These are phyloP conservation scores for Hydrangea macrophylla DNA, from an alignment of 148 eudicot species.

Conservation along the genomic window DNA sequence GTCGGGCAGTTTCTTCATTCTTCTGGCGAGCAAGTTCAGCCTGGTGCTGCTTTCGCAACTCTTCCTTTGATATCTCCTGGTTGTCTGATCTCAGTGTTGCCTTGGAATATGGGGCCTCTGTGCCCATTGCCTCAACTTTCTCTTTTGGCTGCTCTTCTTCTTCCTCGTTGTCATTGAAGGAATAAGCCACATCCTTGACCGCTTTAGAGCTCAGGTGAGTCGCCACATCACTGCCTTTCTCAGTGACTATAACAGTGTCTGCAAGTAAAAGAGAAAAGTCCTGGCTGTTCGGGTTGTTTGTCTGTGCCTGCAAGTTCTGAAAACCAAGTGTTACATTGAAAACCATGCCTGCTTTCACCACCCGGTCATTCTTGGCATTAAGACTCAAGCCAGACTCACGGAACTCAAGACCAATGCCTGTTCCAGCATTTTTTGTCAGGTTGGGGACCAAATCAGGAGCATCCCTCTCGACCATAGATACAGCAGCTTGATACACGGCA, in stretches of 20 bases:
- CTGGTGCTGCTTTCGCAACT: constrained; percentile 82
- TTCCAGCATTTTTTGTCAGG: constrained; percentile 86
- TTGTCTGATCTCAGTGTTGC: constrained; percentile 88
- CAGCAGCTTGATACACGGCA: constrained; percentile 63
- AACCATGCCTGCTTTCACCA: constrained; percentile 73
- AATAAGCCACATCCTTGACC: constrained; percentile 78
- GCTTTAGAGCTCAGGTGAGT: constrained; percentile 63
- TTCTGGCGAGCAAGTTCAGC: constrained; percentile 93
- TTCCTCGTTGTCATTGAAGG: constrained; percentile 76
- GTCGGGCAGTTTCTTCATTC: constrained; percentile 90
- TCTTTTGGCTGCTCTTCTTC: constrained; percentile 45
- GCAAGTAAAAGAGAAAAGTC: constrained; percentile 73
- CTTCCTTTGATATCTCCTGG: constrained; percentile 79
- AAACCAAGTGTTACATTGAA: constrained; percentile 84
- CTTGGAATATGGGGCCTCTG: constrained; percentile 45
- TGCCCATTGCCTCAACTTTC: constrained; percentile 32
- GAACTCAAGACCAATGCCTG: constrained; percentile 90
- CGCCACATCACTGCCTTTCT: constrained; percentile 45
- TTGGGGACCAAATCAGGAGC: constrained; percentile 71
- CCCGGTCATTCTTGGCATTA: constrained; percentile 64
- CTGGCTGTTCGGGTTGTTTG: constrained; percentile 57
- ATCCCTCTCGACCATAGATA: constrained; percentile 65
- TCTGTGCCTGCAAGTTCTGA: constrained; percentile 63
- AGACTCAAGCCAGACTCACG: constrained; percentile 76
- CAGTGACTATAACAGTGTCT: constrained; percentile 63